These are phyloP conservation scores for Leucosporidium yakuticum DNA, from an alignment of 768 basidiomycete genomes.

Conservation along the genomic window DNA sequence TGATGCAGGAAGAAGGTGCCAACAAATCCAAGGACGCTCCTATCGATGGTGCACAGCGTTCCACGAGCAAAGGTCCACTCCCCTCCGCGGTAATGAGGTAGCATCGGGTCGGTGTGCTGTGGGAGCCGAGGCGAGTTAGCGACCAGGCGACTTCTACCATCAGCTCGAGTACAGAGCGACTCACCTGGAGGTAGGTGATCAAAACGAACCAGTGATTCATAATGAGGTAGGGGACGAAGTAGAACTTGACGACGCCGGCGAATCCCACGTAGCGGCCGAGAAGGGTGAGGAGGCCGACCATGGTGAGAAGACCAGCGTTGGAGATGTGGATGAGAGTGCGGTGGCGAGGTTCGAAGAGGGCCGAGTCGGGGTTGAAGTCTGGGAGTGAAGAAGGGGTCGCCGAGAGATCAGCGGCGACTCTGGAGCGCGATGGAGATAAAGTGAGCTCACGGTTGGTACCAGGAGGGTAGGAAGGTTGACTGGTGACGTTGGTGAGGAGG, in stretches of 20 bases:
- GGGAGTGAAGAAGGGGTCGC: not conserved
- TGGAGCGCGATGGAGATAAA: not conserved
- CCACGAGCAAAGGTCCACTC: slow-evolving; percentile 91
- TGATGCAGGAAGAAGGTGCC: slow-evolving; percentile 81
- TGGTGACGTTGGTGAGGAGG: slow-evolving; percentile 72
- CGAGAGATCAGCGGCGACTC: not conserved
- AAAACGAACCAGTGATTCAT: slow-evolving; percentile 23
- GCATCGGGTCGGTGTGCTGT: slow-evolving; percentile 90
- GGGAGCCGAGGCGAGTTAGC: slow-evolving; percentile 49
- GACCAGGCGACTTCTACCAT: not conserved
- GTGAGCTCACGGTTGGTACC: slow-evolving; percentile 55
- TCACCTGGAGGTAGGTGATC: not conserved
- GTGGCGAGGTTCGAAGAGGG: slow-evolving; percentile 77
- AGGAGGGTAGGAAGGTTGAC: slow-evolving; percentile 69
- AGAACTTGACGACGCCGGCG: slow-evolving; percentile 64
- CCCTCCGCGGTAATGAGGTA: slow-evolving; percentile 84
- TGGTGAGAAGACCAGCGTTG: slow-evolving; percentile 69
- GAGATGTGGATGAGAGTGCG: slow-evolving; percentile 67
- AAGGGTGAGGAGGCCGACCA: slow-evolving; percentile 55
- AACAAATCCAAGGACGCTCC: slow-evolving; percentile 73
- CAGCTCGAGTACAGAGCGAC: not conserved
- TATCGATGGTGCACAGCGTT: slow-evolving; percentile 78
- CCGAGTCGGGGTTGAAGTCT: slow-evolving; percentile 66
- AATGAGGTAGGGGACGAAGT: slow-evolving; percentile 46
- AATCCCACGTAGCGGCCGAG: slow-evolving; percentile 56